These are phyloP conservation scores for Lanmaoa rubissima DNA, from an alignment of 768 basidiomycete species.

Conservation along the genomic window DNA sequence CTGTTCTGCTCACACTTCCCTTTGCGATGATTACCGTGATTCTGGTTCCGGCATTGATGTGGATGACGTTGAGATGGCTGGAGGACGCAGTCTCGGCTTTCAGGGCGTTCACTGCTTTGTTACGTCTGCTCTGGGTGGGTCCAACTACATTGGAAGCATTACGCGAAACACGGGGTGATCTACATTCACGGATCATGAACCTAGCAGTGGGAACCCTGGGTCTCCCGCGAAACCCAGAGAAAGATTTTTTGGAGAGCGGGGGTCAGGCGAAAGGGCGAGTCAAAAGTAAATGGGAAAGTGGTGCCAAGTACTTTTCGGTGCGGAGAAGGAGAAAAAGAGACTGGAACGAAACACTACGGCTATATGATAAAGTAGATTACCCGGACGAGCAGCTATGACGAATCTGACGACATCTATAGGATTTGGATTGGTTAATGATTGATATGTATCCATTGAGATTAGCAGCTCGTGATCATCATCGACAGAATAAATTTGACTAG, in stretches of 20 bases:
- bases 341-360: slow-evolving; percentile 82
- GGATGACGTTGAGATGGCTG: slow-evolving; percentile 86
- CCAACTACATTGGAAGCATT: slow-evolving; percentile 53
- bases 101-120: slow-evolving; percentile 66
- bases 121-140: slow-evolving; percentile 62
- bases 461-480: neutral
- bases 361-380: slow-evolving; percentile 84
- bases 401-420: neutral
- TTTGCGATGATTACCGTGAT: slow-evolving; percentile 55
- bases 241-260: slow-evolving; percentile 55
- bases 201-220: slow-evolving; percentile 57
- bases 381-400: slow-evolving; percentile 47
- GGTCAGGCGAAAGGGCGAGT: slow-evolving; percentile 73
- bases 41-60: slow-evolving; percentile 75
- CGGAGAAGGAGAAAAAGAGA: slow-evolving; percentile 77
- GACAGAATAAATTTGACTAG: neutral
- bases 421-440: neutral
- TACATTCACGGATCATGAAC: slow-evolving; percentile 66
- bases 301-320: slow-evolving; percentile 75
- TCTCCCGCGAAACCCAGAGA: slow-evolving; percentile 70
- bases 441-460: neutral
- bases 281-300: slow-evolving; percentile 62
- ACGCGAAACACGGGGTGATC: slow-evolving; percentile 48
- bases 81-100: slow-evolving; percentile 81
- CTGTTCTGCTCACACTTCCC: slow-evolving; percentile 60